Evolutionary conservation across 2,329 filamentous ascomycete species (phyloP).

Genomic region (Bipolaris bicolor): DNA sequence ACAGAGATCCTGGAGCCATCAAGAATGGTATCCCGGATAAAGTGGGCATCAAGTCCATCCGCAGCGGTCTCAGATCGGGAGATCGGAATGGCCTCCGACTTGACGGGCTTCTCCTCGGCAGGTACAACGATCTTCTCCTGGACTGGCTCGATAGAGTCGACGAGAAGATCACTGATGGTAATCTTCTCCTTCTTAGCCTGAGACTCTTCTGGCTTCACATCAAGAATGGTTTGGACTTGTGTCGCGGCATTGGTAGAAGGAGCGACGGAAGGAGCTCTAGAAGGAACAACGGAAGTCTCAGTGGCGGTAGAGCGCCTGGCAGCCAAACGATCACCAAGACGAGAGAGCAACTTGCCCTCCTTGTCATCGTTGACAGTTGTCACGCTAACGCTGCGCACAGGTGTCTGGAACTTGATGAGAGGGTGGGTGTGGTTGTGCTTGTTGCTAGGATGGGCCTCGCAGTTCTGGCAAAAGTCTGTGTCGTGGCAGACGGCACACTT

Average conservation of each 20-base stretch:
- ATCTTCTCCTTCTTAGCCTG: conserved; percentile 52
- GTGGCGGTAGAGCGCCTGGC: conserved; percentile 56
- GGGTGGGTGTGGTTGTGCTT: conserved; percentile 95
- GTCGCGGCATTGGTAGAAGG: conserved; percentile 60
- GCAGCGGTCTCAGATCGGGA: conserved; percentile 16
- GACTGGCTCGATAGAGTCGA: conserved; percentile 37
- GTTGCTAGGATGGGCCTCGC: conserved; percentile 86
- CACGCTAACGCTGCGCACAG: conserved; percentile 85
- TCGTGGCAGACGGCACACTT: conserved; percentile 98
- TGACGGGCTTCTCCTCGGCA: conserved; percentile 16
- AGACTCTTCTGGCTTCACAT: conserved; percentile 62
- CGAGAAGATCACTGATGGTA: conserved; percentile 48
- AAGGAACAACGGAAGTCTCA: conserved; percentile 54
- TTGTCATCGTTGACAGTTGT: conserved; percentile 81
- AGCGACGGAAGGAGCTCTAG: conserved; percentile 49
- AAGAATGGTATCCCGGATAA: conserved; percentile 75
- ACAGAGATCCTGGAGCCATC: conserved; percentile 78
- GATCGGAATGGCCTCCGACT: conserved; percentile 22
- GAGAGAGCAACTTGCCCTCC: conserved; percentile 67
- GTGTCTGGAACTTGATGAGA: conserved; percentile 94
- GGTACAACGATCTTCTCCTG: conserved; percentile 43
- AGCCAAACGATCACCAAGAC: conserved; percentile 71
- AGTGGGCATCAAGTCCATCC: conserved; percentile 66
- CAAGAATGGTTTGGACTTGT: conserved; percentile 68
- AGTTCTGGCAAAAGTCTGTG: conserved; percentile 91